A percentile compares a stretch with the other conserved stretches of the same genome.
These are phyloP conservation scores for Prunus kanzakura DNA, from an alignment of 306 rosid species.

Conservation along the genomic window DNA sequence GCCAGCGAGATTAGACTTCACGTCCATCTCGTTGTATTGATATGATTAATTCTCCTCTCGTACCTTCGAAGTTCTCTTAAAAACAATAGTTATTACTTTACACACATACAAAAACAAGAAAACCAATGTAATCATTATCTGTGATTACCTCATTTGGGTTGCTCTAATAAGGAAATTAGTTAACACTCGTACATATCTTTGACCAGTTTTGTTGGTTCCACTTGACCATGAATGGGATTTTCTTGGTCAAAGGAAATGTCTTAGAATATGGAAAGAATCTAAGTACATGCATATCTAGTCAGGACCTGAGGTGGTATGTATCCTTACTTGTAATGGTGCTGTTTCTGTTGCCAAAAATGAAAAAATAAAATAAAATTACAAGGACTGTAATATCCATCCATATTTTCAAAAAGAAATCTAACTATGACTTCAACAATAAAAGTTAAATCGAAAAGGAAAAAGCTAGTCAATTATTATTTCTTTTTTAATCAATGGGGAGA, in stretches of 20 bases:
- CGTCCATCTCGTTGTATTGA: no score
- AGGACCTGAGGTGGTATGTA: background rate
- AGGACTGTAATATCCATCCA: background rate
- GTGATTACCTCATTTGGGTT: slow-evolving; percentile 3
- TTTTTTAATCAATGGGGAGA: no score
- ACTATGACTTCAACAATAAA: background rate
- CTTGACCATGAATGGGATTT: background rate
- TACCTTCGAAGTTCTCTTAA: no score
- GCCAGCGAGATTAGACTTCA: no score
- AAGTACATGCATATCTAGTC: background rate
- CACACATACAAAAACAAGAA: no score
- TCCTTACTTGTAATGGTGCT: background rate
- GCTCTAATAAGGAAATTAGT: background rate
- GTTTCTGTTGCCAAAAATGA: no score
- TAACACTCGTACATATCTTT: background rate
- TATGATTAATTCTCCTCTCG: background rate
- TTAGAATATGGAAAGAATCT: slow-evolving; percentile 13
- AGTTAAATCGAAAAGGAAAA: background rate
- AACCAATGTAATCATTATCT: background rate
- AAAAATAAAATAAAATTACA: no score
- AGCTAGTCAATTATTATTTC: no score
- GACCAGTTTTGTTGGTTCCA: background rate
- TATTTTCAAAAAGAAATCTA: background rate
- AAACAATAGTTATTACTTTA: no score
- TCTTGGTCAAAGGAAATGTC: background rate